These are phyloP conservation scores for Teunomyces aglyptinius DNA, from an alignment of 805 yeast species.

Conservation along the genomic window DNA sequence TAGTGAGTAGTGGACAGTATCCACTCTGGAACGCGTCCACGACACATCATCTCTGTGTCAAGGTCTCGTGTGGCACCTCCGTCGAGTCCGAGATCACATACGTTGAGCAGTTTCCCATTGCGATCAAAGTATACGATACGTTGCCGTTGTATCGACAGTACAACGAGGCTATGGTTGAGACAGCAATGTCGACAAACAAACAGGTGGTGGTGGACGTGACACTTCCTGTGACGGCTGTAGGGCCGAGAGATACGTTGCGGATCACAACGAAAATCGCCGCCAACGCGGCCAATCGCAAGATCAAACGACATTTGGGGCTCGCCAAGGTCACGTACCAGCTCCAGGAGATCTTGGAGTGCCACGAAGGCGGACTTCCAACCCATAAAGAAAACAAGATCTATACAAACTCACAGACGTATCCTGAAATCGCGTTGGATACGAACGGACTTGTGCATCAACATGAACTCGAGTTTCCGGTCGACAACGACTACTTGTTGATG, in stretches of 20 bases:
- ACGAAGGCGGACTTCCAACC: slow-evolving; percentile 51
- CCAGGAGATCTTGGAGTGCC: slow-evolving; percentile 53
- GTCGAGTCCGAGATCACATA: slow-evolving; percentile 30
- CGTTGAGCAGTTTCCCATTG: slow-evolving; percentile 45
- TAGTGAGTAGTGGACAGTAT: slow-evolving; percentile 52
- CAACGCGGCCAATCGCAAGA: slow-evolving; percentile 31
- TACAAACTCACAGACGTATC: slow-evolving; percentile 28
- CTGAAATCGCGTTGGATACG: slow-evolving; percentile 21
- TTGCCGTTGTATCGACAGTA: slow-evolving; percentile 56
- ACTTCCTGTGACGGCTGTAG: slow-evolving; percentile 54
- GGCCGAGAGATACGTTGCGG: slow-evolving; percentile 51
- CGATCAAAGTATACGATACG: slow-evolving; percentile 55
- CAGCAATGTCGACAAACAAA: slow-evolving; percentile 46
- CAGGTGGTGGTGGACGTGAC: slow-evolving; percentile 46
- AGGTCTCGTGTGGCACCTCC: slow-evolving; percentile 30
- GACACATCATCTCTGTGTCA: slow-evolving; percentile 44
- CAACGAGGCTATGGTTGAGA: slow-evolving; percentile 49
- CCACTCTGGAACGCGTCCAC: slow-evolving; percentile 48
- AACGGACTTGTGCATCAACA: slow-evolving; percentile 26
- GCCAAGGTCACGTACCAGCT: slow-evolving; percentile 48
- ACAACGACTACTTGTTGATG: slow-evolving; percentile 34
- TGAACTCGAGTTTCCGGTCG: slow-evolving; percentile 29
- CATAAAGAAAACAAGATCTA: slow-evolving; percentile 43
- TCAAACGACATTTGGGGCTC: slow-evolving; percentile 35
- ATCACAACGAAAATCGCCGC: slow-evolving; percentile 41